Percentiles rank a stretch among this genome's conserved stretches.
These are phyloP conservation scores for Monilinia laxa DNA, from an alignment of 2,329 filamentous ascomycete species.

Conservation along the genomic window DNA sequence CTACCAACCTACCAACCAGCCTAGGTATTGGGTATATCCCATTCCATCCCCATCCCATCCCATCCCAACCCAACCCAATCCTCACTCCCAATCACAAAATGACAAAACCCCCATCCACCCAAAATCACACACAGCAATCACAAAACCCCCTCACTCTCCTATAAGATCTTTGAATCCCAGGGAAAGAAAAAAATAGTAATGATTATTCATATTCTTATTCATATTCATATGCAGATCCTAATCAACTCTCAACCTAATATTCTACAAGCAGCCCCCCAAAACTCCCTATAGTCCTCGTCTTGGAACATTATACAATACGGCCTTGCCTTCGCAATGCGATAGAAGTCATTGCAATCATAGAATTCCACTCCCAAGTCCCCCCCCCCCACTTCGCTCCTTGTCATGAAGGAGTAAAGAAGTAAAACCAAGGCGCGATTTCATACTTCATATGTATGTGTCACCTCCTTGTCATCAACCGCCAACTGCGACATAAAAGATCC, in stretches of 20 bases:
- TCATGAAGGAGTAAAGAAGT: neutral
- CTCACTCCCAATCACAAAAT: no score
- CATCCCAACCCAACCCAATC: no score
- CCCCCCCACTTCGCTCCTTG: neutral
- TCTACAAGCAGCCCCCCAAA: neutral
- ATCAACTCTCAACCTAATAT: neutral
- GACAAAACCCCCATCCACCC: no score
- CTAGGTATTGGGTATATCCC: no score
- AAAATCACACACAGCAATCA: no score
- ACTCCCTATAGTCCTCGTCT: neutral
- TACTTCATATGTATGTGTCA: neutral
- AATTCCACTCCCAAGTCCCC: neutral
- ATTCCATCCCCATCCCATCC: no score
- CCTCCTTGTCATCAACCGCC: neutral
- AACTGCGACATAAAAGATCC: neutral
- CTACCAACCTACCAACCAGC: no score
- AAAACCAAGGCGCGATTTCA: conserved; percentile 8
- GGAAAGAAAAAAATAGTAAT: neutral
- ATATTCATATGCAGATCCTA: neutral
- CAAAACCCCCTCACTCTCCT: no score
- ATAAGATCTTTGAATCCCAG: no score
- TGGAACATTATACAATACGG: neutral
- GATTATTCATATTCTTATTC: neutral
- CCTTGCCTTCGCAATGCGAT: neutral
- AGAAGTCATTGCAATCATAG: conserved; percentile 10